Conservation (phyloP, 768 basidiomycete genomes). For the Saitozyma podzolica region DNA sequence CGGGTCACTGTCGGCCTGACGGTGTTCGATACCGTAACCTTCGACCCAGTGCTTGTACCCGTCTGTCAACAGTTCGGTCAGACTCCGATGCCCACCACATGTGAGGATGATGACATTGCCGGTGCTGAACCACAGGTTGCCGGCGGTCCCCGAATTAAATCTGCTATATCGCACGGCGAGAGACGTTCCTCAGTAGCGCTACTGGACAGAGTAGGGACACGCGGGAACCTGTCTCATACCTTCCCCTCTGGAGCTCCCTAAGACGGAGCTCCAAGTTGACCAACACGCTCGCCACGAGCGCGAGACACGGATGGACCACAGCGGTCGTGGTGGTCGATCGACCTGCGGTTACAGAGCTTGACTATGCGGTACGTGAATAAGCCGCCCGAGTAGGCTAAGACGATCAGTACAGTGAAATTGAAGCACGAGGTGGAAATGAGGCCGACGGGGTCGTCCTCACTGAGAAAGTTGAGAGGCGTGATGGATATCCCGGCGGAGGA, state of each 20-base stretch:
- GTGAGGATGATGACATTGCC: too few species aligned
- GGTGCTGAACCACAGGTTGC: too few species aligned
- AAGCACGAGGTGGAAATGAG: conserved; percentile 85
- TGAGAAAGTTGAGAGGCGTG: conserved; percentile 56
- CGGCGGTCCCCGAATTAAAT: too few species aligned
- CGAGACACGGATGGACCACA: conserved; percentile 43
- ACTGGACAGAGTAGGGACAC: too few species aligned
- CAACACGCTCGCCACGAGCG: conserved; percentile 41
- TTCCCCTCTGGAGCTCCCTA: conserved; percentile 40
- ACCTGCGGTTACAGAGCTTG: conserved; percentile 43
- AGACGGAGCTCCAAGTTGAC: conserved; percentile 47
- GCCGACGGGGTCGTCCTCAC: conserved; percentile 59
- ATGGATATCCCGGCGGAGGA: conserved; percentile 57
- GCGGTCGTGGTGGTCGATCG: conserved; percentile 50
- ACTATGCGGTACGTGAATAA: conserved; percentile 50
- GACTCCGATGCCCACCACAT: too few species aligned
- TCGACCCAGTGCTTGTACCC: conserved; percentile 62
- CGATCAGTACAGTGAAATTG: conserved; percentile 81
- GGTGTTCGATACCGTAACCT: conserved; percentile 63
- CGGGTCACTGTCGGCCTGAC: conserved; percentile 68
- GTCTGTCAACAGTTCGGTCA: too few species aligned
- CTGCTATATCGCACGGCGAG: too few species aligned
- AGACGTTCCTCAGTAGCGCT: too few species aligned
- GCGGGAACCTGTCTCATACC: too few species aligned
- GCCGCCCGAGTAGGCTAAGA: conserved; percentile 76